Evolutionary conservation across 2,329 filamentous ascomycete genomes (phyloP).

Genomic region (Venturia effusa): DNA sequence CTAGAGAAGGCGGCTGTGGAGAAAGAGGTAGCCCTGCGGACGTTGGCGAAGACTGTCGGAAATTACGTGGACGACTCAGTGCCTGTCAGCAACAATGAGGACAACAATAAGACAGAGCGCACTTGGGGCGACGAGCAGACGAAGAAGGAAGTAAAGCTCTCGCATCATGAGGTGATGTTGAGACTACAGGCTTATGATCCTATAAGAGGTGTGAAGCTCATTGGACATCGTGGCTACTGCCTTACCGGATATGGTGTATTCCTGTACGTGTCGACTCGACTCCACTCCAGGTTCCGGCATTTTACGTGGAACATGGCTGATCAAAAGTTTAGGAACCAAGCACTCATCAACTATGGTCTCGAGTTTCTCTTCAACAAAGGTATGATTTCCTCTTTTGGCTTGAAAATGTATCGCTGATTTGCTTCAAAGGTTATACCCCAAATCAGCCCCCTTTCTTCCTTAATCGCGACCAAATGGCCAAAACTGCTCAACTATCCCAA

Average conservation of each 20-base stretch:
- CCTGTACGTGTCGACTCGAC: conserved; percentile 47
- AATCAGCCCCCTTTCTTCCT: conserved; percentile 84
- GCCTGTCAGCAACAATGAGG: conserved; percentile 74
- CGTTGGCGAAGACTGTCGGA: conserved; percentile 74
- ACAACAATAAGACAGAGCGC: conserved; percentile 68
- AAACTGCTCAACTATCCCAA: conserved; percentile 92
- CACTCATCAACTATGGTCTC: conserved; percentile 87
- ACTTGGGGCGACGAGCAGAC: conserved; percentile 73
- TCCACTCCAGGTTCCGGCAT: not conserved
- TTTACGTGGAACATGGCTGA: not conserved
- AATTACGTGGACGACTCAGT: conserved; percentile 89
- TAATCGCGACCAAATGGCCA: conserved; percentile 91
- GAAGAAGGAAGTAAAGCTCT: conserved; percentile 73
- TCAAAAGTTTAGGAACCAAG: conserved; percentile 53
- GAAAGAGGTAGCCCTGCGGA: conserved; percentile 64
- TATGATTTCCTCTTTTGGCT: not conserved
- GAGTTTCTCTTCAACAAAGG: conserved; percentile 68
- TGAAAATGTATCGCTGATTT: not conserved
- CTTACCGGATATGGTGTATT: conserved; percentile 82
- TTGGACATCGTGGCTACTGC: conserved; percentile 91
- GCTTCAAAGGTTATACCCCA: conserved; percentile 30
- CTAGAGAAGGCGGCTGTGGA: conserved; percentile 62
- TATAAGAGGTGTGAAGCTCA: conserved; percentile 85
- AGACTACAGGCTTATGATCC: conserved; percentile 86
- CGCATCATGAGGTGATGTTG: conserved; percentile 88